phyloP scores from a whole-genome alignment of 2,329 filamentous ascomycete genomes.

The Aspergillus sergii region DNA sequence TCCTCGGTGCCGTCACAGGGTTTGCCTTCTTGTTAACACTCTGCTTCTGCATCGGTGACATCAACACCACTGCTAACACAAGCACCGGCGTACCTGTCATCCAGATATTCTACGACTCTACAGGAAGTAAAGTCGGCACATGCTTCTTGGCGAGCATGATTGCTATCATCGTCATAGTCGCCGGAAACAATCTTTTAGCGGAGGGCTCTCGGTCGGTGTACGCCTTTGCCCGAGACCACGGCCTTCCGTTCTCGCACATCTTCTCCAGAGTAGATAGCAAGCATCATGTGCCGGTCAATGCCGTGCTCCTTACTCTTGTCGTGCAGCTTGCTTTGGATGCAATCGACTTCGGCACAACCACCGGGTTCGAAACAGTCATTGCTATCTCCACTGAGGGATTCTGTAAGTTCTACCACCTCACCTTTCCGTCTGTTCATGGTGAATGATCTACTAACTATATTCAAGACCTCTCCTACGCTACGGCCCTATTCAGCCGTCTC shows the following conservation, averaged over 20 bases:
- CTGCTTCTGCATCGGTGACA: constrained; percentile 57
- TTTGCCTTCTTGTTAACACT: constrained; percentile 53
- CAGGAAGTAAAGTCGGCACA: constrained; percentile 47
- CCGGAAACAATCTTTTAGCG: constrained; percentile 50
- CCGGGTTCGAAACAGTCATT: constrained; percentile 60
- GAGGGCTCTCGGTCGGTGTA: constrained; percentile 52
- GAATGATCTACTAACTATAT: neutral
- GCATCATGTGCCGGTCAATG: constrained; percentile 53
- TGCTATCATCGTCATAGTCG: constrained; percentile 51
- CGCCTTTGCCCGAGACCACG: constrained; percentile 53
- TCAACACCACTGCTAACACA: constrained; percentile 48
- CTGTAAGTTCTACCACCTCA: constrained; percentile 39
- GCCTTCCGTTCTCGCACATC: constrained; percentile 54
- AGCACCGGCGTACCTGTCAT: constrained; percentile 56
- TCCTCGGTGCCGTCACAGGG: constrained; percentile 49
- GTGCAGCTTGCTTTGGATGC: constrained; percentile 58
- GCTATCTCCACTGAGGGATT: constrained; percentile 61
- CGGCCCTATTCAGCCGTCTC: constrained; percentile 56
- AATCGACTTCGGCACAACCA: constrained; percentile 59
- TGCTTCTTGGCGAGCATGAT: constrained; percentile 52
- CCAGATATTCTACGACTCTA: constrained; percentile 56
- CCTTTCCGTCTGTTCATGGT: neutral
- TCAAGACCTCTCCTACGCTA: constrained; percentile 58
- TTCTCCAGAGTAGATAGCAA: constrained; percentile 51
- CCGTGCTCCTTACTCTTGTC: constrained; percentile 49